Conservation (phyloP, 495 filamentous ascomycete species). For the Aspergillus conjunctus region DNA sequence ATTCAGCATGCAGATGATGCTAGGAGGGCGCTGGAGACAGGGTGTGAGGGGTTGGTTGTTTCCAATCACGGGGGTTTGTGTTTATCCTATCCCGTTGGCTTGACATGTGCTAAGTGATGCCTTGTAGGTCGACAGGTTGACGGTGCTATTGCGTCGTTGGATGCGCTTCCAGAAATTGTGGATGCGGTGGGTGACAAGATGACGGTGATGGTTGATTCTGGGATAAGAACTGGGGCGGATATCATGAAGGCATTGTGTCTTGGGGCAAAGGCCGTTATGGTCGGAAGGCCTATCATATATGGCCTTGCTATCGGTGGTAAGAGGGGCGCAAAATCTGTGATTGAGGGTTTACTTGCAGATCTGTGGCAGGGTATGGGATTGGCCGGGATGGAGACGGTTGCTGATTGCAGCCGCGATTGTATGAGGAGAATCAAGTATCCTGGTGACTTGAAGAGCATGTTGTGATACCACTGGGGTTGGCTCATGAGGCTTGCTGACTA, state of each 20-base stretch:
- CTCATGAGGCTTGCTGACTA: too few relatives aligned
- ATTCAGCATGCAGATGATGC: slow-evolving; percentile 49
- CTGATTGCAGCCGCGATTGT: neutral
- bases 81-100: neutral
- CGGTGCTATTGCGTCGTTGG: slow-evolving; percentile 72
- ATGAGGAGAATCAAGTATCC: too few relatives aligned
- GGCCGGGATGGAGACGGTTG: slow-evolving; percentile 10
- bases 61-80: slow-evolving; percentile 28
- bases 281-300: slow-evolving; percentile 84
- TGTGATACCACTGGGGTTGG: too few relatives aligned
- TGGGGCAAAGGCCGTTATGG: slow-evolving; percentile 79
- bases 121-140: slow-evolving; percentile 40
- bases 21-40: slow-evolving; percentile 46
- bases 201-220: slow-evolving; percentile 84
- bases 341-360: slow-evolving; percentile 40
- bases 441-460: too few relatives aligned
- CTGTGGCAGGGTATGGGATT: slow-evolving; percentile 19
- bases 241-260: slow-evolving; percentile 92
- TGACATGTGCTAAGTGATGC: too few relatives aligned
- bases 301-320: slow-evolving; percentile 49
- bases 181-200: slow-evolving; percentile 76
- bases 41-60: slow-evolving; percentile 59
- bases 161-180: slow-evolving; percentile 85
- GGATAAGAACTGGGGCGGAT: slow-evolving; percentile 82
- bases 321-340: slow-evolving; percentile 38